Evolutionary conservation across 352 stramenopile species (phyloP).

Genomic region (Plasmopara halstedii): DNA sequence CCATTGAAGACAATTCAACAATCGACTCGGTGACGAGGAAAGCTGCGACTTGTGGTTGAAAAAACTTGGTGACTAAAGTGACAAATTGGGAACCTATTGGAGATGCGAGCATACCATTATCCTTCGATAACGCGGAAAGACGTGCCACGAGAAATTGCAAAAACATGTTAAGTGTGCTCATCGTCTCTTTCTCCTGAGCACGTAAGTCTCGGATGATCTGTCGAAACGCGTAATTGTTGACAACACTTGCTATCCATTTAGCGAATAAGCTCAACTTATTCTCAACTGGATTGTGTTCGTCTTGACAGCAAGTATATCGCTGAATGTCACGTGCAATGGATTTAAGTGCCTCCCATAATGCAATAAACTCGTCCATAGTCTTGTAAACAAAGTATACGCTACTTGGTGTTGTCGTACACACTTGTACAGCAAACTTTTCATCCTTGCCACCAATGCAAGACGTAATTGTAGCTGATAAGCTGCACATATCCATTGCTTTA

Average conservation of each 20-base stretch:
- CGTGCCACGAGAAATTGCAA: constrained; percentile 61
- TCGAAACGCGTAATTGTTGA: constrained; percentile 71
- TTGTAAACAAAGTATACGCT: constrained; percentile 77
- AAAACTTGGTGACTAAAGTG: constrained; percentile 53
- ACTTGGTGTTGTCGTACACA: constrained; percentile 28
- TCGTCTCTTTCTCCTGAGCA: constrained; percentile 59
- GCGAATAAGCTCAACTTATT: constrained; percentile 40
- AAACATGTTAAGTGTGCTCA: constrained; percentile 67
- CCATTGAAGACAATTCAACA: constrained; percentile 5
- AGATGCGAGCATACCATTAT: constrained; percentile 50
- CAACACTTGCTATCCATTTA: constrained; percentile 70
- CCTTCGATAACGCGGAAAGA: constrained; percentile 48
- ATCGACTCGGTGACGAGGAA: constrained; percentile 7
- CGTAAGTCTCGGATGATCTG: constrained; percentile 46
- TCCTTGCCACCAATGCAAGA: constrained; percentile 77
- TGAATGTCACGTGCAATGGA: constrained; percentile 47
- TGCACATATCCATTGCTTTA: constrained; percentile 38
- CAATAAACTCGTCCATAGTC: constrained; percentile 65
- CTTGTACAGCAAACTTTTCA: constrained; percentile 68
- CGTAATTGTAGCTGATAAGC: constrained; percentile 58
- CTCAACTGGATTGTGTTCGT: constrained; percentile 1
- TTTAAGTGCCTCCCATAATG: constrained; percentile 56
- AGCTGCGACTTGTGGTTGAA: constrained; percentile 39
- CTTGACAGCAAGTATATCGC: constrained; percentile 16
- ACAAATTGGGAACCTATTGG: constrained; percentile 45